phyloP scores from a whole-genome alignment of 2,329 filamentous ascomycete species.

The Talaromyces sp. region DNA sequence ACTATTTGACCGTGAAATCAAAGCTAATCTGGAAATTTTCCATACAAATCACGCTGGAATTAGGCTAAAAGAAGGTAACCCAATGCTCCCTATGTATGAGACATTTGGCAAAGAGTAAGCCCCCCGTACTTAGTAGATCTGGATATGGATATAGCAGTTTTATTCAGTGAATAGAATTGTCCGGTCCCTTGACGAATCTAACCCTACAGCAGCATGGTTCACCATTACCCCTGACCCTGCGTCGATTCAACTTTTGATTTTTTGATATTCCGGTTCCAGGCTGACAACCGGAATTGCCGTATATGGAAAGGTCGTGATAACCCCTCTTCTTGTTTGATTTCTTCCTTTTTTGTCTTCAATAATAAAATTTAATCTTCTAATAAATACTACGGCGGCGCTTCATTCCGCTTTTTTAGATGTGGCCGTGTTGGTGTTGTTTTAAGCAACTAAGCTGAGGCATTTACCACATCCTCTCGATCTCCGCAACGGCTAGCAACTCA shows the following conservation, averaged over 20 bases:
- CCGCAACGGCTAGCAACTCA: background rate
- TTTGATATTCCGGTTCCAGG: too few relatives aligned
- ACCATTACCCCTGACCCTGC: background rate
- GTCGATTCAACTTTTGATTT: background rate
- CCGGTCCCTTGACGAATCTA: background rate
- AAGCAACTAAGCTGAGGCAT: background rate
- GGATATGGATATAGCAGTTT: background rate
- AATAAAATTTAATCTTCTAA: background rate
- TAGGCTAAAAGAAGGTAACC: too few relatives aligned
- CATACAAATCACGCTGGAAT: too few relatives aligned
- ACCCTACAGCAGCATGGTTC: background rate
- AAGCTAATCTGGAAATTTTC: too few relatives aligned
- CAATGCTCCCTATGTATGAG: too few relatives aligned
- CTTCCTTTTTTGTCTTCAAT: background rate
- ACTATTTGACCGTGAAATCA: too few relatives aligned
- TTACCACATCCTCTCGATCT: conserved; percentile 6
- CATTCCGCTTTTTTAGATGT: background rate
- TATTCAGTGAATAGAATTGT: background rate
- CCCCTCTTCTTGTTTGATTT: background rate
- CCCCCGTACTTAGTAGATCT: too few relatives aligned
- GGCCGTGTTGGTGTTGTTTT: background rate
- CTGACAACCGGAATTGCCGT: background rate
- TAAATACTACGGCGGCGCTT: background rate
- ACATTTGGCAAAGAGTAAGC: too few relatives aligned
- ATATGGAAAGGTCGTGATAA: background rate